Percentiles rank a stretch among this genome's conserved stretches.
These are phyloP conservation scores for Arthrobotrys entomopaga DNA, from an alignment of 2,329 filamentous ascomycete genomes.

Conservation along the genomic window DNA sequence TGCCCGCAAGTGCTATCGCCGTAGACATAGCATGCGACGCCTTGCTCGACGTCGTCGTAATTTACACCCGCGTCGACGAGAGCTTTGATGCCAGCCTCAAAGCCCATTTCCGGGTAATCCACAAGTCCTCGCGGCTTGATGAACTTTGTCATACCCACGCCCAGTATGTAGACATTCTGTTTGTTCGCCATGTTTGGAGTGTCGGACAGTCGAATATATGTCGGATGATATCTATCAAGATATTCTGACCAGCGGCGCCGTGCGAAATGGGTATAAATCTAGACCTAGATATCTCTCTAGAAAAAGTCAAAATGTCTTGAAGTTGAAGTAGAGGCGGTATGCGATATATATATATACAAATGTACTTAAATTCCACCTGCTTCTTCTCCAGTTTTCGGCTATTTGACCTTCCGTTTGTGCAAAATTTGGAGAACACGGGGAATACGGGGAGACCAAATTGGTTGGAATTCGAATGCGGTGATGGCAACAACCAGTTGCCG, in stretches of 20 bases:
- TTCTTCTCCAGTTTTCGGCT: constrained; percentile 38
- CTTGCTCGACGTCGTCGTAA: constrained; percentile 96
- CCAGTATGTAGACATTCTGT: constrained; percentile 79
- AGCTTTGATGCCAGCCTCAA: constrained; percentile 89
- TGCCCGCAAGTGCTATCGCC: constrained; percentile 95
- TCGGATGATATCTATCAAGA: not conserved
- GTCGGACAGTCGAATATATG: not conserved
- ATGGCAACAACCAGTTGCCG: constrained; percentile 27
- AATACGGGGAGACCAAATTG: constrained; percentile 15
- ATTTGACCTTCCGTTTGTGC: constrained; percentile 35
- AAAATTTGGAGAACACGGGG: not conserved
- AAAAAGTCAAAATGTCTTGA: constrained; percentile 8
- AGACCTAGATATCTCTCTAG: no score
- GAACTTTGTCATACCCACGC: constrained; percentile 99
- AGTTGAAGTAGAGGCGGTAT: constrained; percentile 15
- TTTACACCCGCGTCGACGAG: constrained; percentile 82
- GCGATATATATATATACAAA: constrained; percentile 25
- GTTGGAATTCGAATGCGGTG: constrained; percentile 9
- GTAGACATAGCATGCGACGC: constrained; percentile 97
- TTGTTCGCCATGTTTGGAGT: constrained; percentile 50
- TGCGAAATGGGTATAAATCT: no score
- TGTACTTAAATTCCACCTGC: constrained; percentile 2
- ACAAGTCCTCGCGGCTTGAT: constrained; percentile 95
- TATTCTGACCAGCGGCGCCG: no score
- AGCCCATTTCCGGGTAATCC: constrained; percentile 93